phyloP scores from a whole-genome alignment of 1,284 basidiomycete genomes.

The Naganishia sp. region DNA sequence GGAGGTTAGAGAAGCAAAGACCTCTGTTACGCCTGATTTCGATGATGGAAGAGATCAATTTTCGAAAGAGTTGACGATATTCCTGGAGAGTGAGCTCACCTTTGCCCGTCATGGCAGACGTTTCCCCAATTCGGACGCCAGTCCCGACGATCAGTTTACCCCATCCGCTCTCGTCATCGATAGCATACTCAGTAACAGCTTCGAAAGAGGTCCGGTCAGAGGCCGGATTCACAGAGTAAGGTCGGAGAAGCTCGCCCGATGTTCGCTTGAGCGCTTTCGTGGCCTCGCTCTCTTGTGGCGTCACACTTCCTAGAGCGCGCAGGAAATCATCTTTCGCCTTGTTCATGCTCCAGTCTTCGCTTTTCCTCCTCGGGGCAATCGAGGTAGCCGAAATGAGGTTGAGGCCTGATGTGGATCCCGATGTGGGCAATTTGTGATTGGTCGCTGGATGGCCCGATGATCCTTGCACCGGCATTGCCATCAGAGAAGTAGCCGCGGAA shows the following conservation, averaged over 20 bases:
- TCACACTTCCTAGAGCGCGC: slow-evolving; percentile 10
- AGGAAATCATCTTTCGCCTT: slow-evolving; percentile 28
- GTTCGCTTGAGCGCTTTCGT: slow-evolving; percentile 15
- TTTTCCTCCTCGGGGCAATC: slow-evolving; percentile 28
- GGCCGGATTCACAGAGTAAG: slow-evolving; percentile 2
- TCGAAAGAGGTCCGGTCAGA: background rate
- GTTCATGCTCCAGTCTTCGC: slow-evolving; percentile 34
- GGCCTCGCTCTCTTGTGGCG: slow-evolving; percentile 19
- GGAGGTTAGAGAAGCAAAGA: slow-evolving; percentile 33
- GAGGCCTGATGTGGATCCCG: slow-evolving; percentile 25
- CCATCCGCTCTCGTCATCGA: slow-evolving; percentile 29
- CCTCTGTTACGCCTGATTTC: slow-evolving; percentile 29
- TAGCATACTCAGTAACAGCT: slow-evolving; percentile 2
- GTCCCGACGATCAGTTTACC: slow-evolving; percentile 30
- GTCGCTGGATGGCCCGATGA: background rate
- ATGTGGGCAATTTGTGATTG: slow-evolving; percentile 10
- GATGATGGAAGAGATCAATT: too few relatives aligned
- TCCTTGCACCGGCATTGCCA: slow-evolving; percentile 16
- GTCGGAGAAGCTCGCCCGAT: slow-evolving; percentile 17
- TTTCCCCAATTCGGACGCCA: slow-evolving; percentile 33
- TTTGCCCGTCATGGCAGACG: slow-evolving; percentile 31
- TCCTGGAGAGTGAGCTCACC: slow-evolving; percentile 11
- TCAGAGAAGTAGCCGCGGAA: slow-evolving; percentile 26
- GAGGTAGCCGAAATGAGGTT: slow-evolving; percentile 31
- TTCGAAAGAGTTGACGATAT: too few relatives aligned